phyloP scores from a whole-genome alignment of 1,139 yeast genomes.

The Yamadazyma triangularis region DNA sequence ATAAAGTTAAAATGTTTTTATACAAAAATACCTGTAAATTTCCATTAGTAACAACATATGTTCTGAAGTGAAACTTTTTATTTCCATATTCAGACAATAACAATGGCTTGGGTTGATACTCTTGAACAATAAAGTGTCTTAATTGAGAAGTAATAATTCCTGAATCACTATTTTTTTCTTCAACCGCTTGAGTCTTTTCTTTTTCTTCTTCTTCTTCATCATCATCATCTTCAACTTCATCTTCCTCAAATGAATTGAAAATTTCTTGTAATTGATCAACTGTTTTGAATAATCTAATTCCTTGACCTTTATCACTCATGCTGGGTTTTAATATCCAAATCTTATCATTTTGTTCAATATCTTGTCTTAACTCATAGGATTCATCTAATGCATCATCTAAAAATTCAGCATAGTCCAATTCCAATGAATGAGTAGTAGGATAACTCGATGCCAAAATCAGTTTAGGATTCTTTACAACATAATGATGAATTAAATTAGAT shows the following conservation, averaged over 20 bases:
- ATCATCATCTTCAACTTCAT: conserved; percentile 51
- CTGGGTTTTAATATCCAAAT: conserved; percentile 92
- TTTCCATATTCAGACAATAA: conserved; percentile 55
- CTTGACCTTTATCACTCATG: conserved; percentile 97
- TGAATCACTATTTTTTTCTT: conserved; percentile 28
- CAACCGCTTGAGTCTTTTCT: no score
- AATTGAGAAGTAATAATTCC: conserved; percentile 81
- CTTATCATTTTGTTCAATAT: conserved; percentile 56
- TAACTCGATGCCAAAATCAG: conserved; percentile 57
- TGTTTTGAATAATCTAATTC: conserved; percentile 76
- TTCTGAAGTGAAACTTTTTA: conserved; percentile 83
- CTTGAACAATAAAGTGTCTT: conserved; percentile 87
- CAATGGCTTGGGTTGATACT: conserved; percentile 65
- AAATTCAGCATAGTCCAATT: conserved; percentile 95
- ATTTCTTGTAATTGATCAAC: conserved; percentile 76
- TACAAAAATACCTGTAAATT: conserved; percentile 74
- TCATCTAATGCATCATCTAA: conserved; percentile 92
- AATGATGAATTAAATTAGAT: conserved; percentile 73
- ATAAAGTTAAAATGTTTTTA: conserved; percentile 72
- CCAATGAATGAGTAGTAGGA: conserved; percentile 75
- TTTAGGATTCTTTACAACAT: conserved; percentile 66
- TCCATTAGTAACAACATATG: conserved; percentile 77
- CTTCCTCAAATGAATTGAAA: conserved; percentile 82
- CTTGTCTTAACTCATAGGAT: conserved; percentile 80
- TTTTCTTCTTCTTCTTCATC: conserved; percentile 40